These are phyloP conservation scores for Punctularia strigosozonata DNA, from an alignment of 768 basidiomycete genomes.

Conservation along the genomic window DNA sequence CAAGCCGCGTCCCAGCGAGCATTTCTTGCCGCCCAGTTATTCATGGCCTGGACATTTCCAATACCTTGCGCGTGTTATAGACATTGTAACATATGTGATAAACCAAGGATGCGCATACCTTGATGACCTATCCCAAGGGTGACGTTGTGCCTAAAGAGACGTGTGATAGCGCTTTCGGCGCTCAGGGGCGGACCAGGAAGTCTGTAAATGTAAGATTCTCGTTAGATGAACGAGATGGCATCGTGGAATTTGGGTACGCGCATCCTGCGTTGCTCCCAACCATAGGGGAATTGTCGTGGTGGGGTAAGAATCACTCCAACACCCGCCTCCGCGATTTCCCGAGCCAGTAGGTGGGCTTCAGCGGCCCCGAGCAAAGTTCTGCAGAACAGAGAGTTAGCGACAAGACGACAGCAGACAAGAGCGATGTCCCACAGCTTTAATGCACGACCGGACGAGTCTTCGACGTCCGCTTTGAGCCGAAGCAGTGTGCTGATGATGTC, in stretches of 20 bases:
- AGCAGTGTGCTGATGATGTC: constrained; percentile 69
- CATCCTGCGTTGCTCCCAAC: constrained; percentile 60
- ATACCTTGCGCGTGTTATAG: too few species aligned
- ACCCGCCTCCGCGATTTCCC: constrained; percentile 44
- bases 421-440: too few species aligned
- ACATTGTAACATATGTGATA: too few species aligned
- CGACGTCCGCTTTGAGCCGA: constrained; percentile 42
- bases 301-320: constrained; percentile 65
- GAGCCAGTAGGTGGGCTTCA: constrained; percentile 53
- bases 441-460: constrained; percentile 20
- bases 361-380: constrained; percentile 47
- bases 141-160: constrained; percentile 47
- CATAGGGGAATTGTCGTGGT: constrained; percentile 46
- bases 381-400: constrained; percentile 10
- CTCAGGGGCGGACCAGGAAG: constrained; percentile 62
- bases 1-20: constrained; percentile 26
- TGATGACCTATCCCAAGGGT: constrained; percentile 42
- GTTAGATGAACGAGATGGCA: background rate
- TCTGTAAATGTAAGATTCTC: constrained; percentile 20
- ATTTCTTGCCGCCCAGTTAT: constrained; percentile 17
- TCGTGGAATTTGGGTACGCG: constrained; percentile 18
- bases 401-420: too few species aligned
- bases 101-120: too few species aligned
- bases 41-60: too few species aligned
- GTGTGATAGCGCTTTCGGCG: constrained; percentile 35